Evolutionary conservation across 371 early-diverging fungal species (phyloP), one percentile per base, ranked within the genome.

Genomic region (Mortierella sp.): DNA sequence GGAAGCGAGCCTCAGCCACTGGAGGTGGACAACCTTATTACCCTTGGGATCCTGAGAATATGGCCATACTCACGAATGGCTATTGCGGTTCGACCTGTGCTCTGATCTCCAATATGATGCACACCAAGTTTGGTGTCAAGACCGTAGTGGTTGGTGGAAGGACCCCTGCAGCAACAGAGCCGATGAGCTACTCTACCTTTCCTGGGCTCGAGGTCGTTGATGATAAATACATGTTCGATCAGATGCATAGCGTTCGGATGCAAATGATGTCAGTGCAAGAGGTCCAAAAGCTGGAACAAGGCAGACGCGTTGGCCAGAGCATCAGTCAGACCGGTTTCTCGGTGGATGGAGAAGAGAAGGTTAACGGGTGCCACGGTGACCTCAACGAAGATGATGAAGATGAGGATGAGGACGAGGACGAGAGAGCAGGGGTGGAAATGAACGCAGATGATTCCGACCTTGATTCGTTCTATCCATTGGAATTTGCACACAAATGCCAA

Each of bases 31-130:
- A 0, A 26, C 52, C 12, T 3, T 72, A 72, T 31, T 53, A 48
- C 4, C 72, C 66, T 5, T 72, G 72, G 66, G 59, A 66, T 43
- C 50, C 72, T 24, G 58, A 66, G 46, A 54, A 62, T 31, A 42
- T 72, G 19, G 54, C 44, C 9, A 72, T 72, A 28, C 58, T 72
- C 14, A 65, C 58, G 1, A 66, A 72, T 31, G 66, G 62, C 1
- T 57, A 61, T 27, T 72, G 66, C 60, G 72, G 72, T 1, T 72
- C 72, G 37, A 61, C 56, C 37, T 66, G 72, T 26, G 66, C 72
- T 4, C 28, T 66, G 48, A 65, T 72, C 26, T 57, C 73, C n/a
- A 72, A 66, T 21, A 48, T 50, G 55, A 50, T 63, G 55, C 37
- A 55, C 12, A 54, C 47, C 0, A 57, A 66, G 46, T 62, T 61